These are phyloP conservation scores for Amphicarpaea edgeworthii DNA, from an alignment of 306 rosid species.

Conservation along the genomic window DNA sequence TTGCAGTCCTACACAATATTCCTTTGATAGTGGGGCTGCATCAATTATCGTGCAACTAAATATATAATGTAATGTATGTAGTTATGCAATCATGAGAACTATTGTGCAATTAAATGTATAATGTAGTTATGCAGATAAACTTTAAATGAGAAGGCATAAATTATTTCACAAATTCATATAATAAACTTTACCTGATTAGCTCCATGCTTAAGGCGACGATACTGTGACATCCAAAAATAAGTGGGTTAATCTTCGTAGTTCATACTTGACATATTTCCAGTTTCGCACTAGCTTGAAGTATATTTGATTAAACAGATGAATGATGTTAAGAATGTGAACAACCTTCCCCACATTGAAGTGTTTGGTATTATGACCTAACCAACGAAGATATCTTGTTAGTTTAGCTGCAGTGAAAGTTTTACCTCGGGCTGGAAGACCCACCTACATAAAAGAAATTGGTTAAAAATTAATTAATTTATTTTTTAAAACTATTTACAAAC, in stretches of 20 bases:
- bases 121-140: slow-evolving; percentile 8
- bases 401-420: slow-evolving; percentile 99
- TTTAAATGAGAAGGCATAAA: slow-evolving; percentile 31
- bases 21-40: neutral
- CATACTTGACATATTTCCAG: slow-evolving; percentile 35
- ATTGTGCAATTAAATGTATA: slow-evolving; percentile 16
- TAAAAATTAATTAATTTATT: slow-evolving; percentile 35
- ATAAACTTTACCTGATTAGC: slow-evolving; percentile 75
- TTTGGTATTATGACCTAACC: slow-evolving; percentile 99
- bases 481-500: slow-evolving; percentile 28
- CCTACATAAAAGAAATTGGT: slow-evolving; percentile 60
- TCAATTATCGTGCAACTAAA: slow-evolving; percentile 13
- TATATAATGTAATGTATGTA: slow-evolving; percentile 15
- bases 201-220: slow-evolving; percentile 98
- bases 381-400: slow-evolving; percentile 97
- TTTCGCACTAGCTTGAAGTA: slow-evolving; percentile 31
- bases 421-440: slow-evolving; percentile 99
- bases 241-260: slow-evolving; percentile 45
- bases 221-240: slow-evolving; percentile 64
- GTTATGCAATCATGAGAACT: slow-evolving; percentile 21
- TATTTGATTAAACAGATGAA: slow-evolving; percentile 41
- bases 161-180: slow-evolving; percentile 29
- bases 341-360: slow-evolving; percentile 99
- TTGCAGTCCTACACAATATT: neutral
- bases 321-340: slow-evolving; percentile 51